Base-by-base conservation (phyloP, 2,329 filamentous ascomycete species). In the Xylaria sp. region DNA sequence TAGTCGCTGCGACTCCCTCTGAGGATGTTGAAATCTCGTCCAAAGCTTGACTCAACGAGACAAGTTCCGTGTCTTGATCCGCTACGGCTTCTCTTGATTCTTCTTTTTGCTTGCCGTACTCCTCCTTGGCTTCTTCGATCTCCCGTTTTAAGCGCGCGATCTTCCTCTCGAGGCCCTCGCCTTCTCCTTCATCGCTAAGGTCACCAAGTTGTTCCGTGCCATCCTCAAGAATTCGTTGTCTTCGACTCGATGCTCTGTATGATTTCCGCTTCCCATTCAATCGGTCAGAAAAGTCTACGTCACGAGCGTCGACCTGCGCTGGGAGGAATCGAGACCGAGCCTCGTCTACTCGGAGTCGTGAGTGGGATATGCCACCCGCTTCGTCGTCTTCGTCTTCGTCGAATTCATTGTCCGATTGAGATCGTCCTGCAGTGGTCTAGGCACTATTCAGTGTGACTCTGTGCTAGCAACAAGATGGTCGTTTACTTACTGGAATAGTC, bases 261-360 rank as follows among this genome's bases (percentile, higher is more conserved):
- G 91, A 91, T 72, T 89, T 91, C 59, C 90, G 84, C 71, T 93
- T 93, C 43, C 85, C 85, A 54, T 86, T 86, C 37, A 97, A 86
- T 48, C 92, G 88, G 72, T 97, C 92, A 2, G 92, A 96, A 71
- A 97, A 94, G 72, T 97, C 91, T 20, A 89, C 90, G 19, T 88
- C 85, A 47, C 82, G 81, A 5, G 91, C 87, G 68, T 96, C 89
- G 26, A 96, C 85, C 39, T 84, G 82, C 8, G 89, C 79, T 2
- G 90, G 87, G 50, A 88, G 79, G 70, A 99, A 99, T 40, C 87
- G 85, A 26, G 84, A 86, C 52, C 93, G 87, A 40, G 94, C 94
- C 69, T 91, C 83, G 64, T 90, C 83, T 59, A 91, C 86, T 58
- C 89, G 87, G 7, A 97, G 76, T 20, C 87, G 84, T 34, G 89